Evolutionary conservation across 2,329 filamentous ascomycete genomes (phyloP), one percentile per base, ranked within the genome.

Genomic region (Acrocalymma vagum): DNA sequence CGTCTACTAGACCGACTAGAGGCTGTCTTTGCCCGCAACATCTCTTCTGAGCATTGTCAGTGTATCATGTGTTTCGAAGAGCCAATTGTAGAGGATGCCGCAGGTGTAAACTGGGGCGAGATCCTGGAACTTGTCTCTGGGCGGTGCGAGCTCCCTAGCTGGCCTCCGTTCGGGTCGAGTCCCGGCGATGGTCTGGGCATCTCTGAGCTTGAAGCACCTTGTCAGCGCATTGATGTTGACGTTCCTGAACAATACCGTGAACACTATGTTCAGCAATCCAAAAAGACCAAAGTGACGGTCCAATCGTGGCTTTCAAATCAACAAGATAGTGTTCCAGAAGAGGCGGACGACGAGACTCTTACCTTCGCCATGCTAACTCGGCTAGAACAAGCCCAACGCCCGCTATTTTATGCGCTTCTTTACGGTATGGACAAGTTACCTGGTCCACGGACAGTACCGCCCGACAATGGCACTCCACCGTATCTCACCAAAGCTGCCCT

Each of bases 291-390:
- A 61, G 83, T 86, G n/a, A 87, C 88, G 1, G 93, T 97, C 1
- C 90, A 96, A 67, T 87, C 82, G 59, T 97, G 93, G 93, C 82
- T 97, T 48, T 86, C 82, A 23, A 87, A 83, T 45, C 93, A 93
- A 56, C 85, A 86, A 21, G 87, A 91, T 46, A 81, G 83, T 11
- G 86, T 90, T 2, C 91, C 91, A 0, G 86, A 92, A 47, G 93
- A 96, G 43, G 87, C 96, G 5, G 93, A 96, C 59, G 92, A 96
- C 48, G 93, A 96, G 71, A 97, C 93, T 0, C 75, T 97, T 23
- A 87, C 88, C 3, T 96, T 97, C 72, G 92, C 93, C 38, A 95
- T 97, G 69, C 77, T 96, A 44, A 97, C 93, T 8, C 92, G 90
- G 62, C 79, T 97, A 9, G 84, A 87, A 35, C 75, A 83, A 3